A percentile compares a stretch with the other conserved stretches of the same genome.
Evolutionary conservation across 192 early-diverging fungal genomes (phyloP).

Genomic region (Coemansia sp.): DNA sequence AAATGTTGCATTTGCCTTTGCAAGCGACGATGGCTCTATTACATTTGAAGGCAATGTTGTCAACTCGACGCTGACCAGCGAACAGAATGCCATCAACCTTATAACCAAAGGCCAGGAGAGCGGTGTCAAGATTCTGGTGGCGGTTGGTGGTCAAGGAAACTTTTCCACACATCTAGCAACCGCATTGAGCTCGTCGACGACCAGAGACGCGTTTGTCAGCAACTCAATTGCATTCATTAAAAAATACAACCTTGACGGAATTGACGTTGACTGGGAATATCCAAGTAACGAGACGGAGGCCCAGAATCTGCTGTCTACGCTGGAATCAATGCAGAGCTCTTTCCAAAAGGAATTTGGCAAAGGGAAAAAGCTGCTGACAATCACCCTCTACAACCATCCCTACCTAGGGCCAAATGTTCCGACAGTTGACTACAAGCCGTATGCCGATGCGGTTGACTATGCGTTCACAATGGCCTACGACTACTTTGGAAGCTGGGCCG

Average conservation of each 20-base stretch:
- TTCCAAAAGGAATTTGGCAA: slow-evolving; percentile 57
- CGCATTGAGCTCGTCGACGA: slow-evolving; percentile 58
- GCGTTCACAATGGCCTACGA: slow-evolving; percentile 76
- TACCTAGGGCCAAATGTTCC: slow-evolving; percentile 60
- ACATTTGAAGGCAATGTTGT: slow-evolving; percentile 48
- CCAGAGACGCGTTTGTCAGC: slow-evolving; percentile 56
- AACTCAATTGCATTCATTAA: slow-evolving; percentile 59
- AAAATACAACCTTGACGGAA: slow-evolving; percentile 65
- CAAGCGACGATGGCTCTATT: slow-evolving; percentile 36
- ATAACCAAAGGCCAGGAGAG: slow-evolving; percentile 41
- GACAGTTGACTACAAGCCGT: slow-evolving; percentile 61
- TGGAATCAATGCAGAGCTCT: slow-evolving; percentile 60
- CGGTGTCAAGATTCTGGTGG: slow-evolving; percentile 62
- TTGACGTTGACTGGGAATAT: slow-evolving; percentile 82
- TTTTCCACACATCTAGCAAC: slow-evolving; percentile 62
- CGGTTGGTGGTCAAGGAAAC: slow-evolving; percentile 74
- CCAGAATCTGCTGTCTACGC: slow-evolving; percentile 59
- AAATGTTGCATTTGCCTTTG: slow-evolving; percentile 64
- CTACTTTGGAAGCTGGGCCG: slow-evolving; percentile 67
- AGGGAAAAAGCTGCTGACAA: slow-evolving; percentile 61
- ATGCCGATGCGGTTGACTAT: slow-evolving; percentile 63
- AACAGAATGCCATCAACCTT: slow-evolving; percentile 34
- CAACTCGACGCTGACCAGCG: slow-evolving; percentile 55
- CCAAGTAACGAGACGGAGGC: slow-evolving; percentile 60
- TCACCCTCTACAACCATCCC: slow-evolving; percentile 67